phyloP scores from a whole-genome alignment of 148 eudicot genomes.

The Chenopodium berlandieri region DNA sequence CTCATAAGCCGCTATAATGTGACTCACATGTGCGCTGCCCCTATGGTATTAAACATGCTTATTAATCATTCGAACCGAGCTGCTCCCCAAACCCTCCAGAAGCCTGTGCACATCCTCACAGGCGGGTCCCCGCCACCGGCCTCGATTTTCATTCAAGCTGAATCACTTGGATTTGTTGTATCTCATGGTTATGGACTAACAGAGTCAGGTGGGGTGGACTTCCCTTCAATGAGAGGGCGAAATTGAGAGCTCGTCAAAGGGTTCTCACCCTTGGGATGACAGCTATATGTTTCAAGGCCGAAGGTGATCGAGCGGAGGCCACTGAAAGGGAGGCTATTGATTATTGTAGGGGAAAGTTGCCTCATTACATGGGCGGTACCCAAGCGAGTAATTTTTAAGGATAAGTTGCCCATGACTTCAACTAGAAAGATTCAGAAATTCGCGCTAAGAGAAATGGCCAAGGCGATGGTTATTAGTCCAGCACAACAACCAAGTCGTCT shows the following conservation, averaged over 20 bases:
- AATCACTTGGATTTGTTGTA: conserved; percentile 24
- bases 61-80: not conserved
- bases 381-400: conserved; percentile 23
- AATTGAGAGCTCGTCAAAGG: too few relatives aligned
- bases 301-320: not conserved
- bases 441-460: conserved; percentile 20
- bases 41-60: conserved; percentile 28
- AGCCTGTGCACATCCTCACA: conserved; percentile 18
- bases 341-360: conserved; percentile 26
- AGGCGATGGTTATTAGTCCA: not conserved
- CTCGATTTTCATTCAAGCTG: conserved; percentile 3
- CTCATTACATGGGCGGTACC: conserved; percentile 38
- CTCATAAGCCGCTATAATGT: conserved; percentile 25
- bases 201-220: conserved; percentile 21
- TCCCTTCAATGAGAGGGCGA: too few relatives aligned
- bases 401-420: conserved; percentile 28
- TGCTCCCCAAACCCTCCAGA: not conserved
- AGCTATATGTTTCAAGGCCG: conserved; percentile 18
- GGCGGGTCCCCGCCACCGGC: conserved; percentile 30
- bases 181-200: conserved; percentile 30
- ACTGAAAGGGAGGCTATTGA: conserved; percentile 24
- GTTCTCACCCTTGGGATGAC: not conserved
- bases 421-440: conserved; percentile 32
- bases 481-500: not conserved
- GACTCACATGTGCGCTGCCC: conserved; percentile 35